Evolutionary conservation across 768 basidiomycete genomes (phyloP).

Genomic region (Tubosaeta sp.): DNA sequence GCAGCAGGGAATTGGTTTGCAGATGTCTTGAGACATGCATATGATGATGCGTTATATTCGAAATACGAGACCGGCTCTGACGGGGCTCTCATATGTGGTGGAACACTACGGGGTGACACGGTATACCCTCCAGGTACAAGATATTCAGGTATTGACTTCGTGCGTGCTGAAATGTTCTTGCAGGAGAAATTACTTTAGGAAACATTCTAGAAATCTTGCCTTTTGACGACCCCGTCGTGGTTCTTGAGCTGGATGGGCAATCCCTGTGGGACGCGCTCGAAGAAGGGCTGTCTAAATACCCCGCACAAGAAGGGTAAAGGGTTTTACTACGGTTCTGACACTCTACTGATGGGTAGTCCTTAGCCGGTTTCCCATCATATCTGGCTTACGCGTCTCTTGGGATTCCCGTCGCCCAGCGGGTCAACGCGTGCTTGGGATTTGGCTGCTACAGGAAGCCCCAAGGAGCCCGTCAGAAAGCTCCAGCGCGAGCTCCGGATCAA

Average conservation of each 20-base stretch:
- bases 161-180: neutral
- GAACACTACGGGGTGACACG: constrained; percentile 83
- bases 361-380: constrained; percentile 86
- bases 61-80: constrained; percentile 65
- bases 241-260: constrained; percentile 74
- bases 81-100: constrained; percentile 77
- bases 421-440: constrained; percentile 69
- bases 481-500: constrained; percentile 17
- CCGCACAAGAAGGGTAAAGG: constrained; percentile 83
- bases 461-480: constrained; percentile 19
- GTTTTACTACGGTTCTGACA: neutral
- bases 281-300: constrained; percentile 68
- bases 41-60: constrained; percentile 63
- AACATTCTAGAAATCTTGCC: constrained; percentile 88
- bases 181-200: constrained; percentile 75
- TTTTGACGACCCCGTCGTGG: constrained; percentile 81
- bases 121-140: constrained; percentile 72
- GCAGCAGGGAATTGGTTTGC: constrained; percentile 80
- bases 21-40: constrained; percentile 78
- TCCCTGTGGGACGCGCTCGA: constrained; percentile 81
- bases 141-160: neutral
- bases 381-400: constrained; percentile 83
- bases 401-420: constrained; percentile 73
- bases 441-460: constrained; percentile 43
- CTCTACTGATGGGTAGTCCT: neutral